Evolutionary conservation across 2,329 filamentous ascomycete species (phyloP).

Genomic region (Anthostomella pinea): DNA sequence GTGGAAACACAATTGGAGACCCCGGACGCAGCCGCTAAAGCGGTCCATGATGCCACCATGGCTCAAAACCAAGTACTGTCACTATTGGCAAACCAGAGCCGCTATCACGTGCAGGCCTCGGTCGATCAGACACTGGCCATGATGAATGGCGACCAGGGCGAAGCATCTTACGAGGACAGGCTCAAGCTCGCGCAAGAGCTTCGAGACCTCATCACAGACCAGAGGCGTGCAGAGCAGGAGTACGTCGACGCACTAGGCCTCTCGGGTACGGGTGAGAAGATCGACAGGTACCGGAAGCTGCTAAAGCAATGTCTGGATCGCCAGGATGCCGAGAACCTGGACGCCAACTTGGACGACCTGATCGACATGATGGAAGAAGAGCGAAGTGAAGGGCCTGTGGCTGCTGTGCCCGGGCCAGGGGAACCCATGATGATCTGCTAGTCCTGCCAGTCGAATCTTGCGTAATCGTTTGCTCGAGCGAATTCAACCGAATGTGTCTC

Average conservation of each 20-base stretch:
- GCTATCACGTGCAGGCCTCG: conserved; percentile 49
- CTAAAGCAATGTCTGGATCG: conserved; percentile 67
- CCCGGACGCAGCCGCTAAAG: conserved; percentile 51
- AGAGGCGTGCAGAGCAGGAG: conserved; percentile 60
- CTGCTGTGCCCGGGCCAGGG: conserved; percentile 13
- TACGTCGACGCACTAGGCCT: conserved; percentile 67
- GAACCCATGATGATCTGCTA: conserved; percentile 28
- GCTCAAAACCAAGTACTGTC: conserved; percentile 49
- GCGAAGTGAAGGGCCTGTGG: conserved; percentile 41
- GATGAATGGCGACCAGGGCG: conserved; percentile 46
- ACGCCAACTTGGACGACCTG: conserved; percentile 59
- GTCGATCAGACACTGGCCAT: conserved; percentile 50
- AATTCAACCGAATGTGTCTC: too few species aligned
- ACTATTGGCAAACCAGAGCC: conserved; percentile 51
- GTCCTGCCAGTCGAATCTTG: neutral
- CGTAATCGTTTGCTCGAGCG: too few species aligned
- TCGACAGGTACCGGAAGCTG: conserved; percentile 69
- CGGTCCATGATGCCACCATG: conserved; percentile 48
- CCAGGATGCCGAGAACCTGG: conserved; percentile 64
- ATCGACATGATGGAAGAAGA: conserved; percentile 64
- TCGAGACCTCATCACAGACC: conserved; percentile 53
- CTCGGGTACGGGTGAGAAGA: conserved; percentile 69
- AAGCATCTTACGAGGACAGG: conserved; percentile 53
- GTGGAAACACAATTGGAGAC: conserved; percentile 54
- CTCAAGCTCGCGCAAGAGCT: conserved; percentile 58